Base-by-base conservation (phyloP, 2,329 filamentous ascomycete species). In the Ophiostoma ulmi region DNA sequence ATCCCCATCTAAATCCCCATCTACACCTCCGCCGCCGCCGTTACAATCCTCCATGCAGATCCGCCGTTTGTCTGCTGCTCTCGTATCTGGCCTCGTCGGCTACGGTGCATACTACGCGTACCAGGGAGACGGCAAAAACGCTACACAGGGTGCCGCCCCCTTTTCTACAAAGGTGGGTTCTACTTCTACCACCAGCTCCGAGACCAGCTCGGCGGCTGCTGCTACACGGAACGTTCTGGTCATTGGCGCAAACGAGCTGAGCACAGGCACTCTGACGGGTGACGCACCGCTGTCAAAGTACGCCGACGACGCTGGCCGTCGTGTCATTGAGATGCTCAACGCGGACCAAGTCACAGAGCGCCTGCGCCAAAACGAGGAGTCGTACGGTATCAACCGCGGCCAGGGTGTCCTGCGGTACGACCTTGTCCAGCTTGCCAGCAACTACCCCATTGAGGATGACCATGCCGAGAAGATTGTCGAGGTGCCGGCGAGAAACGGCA, bases 401-500 rank as follows among this genome's bases (percentile, higher is more conserved):
- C 87, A 92, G 78, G 95, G 95, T 52, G 94, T 99, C 55, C 90
- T 97, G 73, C 89, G 95, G 75, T 99, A 99, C 78, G 95, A 99
- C 80, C 84, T 97, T 10, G 93, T 95, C 35, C 95, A 99, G 80
- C 86, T 98, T 72, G 92, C 94, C 11, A 97, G 93, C 83, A 99
- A 99, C 79, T 92, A 97, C 76, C 95, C 95, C 0, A 99, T 99
- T 72, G 95, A 99, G 81, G 95, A 99, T 77, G 96, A 99, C 78
- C 95, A 99, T 78, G 92, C 94, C 69, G 95, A 99, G 82, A 97
- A 97, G 85, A 97, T 98, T 76, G 93, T 99, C 66, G 92, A 98
- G 80, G 88, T 97, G 10, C 91, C 92, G 5, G 85, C 86, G 69
- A 41, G 41, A 17, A 69, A 35, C 7, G 86, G 78, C 80, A 76